Conservation (phyloP, 2,329 filamentous ascomycete species). For the Trichoderma pleuroti region DNA sequence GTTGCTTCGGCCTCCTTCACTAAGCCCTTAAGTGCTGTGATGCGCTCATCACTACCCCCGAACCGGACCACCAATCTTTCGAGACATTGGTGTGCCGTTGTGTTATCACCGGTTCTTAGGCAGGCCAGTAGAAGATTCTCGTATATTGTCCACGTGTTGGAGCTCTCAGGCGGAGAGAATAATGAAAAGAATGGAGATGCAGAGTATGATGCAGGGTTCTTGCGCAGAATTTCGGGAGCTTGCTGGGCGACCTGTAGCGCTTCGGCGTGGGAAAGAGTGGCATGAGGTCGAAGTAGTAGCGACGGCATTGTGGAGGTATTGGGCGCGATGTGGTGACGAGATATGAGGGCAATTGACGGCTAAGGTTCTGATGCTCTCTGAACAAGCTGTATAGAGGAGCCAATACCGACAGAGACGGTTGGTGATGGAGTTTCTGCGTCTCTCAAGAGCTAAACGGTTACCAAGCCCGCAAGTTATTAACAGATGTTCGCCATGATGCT, state of each 20-base stretch:
- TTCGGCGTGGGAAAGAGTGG: slow-evolving; percentile 52
- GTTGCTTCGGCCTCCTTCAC: slow-evolving; percentile 79
- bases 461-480: neutral
- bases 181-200: slow-evolving; percentile 53
- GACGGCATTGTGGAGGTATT: slow-evolving; percentile 41
- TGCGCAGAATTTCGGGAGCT: slow-evolving; percentile 54
- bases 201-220: slow-evolving; percentile 51
- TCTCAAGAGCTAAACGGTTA: neutral
- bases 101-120: slow-evolving; percentile 78
- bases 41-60: slow-evolving; percentile 75
- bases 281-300: slow-evolving; percentile 55
- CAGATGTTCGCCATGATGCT: slow-evolving; percentile 12
- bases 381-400: neutral
- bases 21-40: slow-evolving; percentile 78
- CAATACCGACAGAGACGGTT: neutral
- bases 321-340: neutral
- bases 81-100: slow-evolving; percentile 70
- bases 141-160: slow-evolving; percentile 79
- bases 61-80: slow-evolving; percentile 76
- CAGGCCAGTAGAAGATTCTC: slow-evolving; percentile 85
- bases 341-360: neutral
- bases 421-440: neutral
- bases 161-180: slow-evolving; percentile 60
- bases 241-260: slow-evolving; percentile 58
- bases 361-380: neutral